A percentile compares a stretch with the other conserved stretches of the same genome.
phyloP scores from a whole-genome alignment of 208 protist genomes.

The Leishmania aethiopica region DNA sequence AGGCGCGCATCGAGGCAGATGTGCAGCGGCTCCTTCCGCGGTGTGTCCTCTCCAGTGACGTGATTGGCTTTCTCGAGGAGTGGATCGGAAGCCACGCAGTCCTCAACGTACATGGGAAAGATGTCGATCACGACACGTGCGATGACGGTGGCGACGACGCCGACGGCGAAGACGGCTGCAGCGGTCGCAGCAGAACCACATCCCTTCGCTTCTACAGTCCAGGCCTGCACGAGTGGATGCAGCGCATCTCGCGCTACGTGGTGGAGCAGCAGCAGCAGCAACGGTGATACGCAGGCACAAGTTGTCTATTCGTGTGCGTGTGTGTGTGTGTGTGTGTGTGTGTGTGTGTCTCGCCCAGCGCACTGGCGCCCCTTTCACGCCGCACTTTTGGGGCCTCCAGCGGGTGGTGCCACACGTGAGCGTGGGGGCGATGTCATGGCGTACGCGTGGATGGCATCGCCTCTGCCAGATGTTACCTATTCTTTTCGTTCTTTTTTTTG shows the following conservation, averaged over 20 bases:
- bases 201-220: constrained; percentile 51
- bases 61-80: constrained; percentile 60
- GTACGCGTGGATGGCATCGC: no score
- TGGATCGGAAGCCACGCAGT: constrained; percentile 32
- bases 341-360: neutral
- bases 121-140: neutral
- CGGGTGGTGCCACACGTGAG: neutral
- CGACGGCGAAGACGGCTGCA: neutral
- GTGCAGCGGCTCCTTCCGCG: constrained; percentile 62
- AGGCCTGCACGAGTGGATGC: constrained; percentile 81
- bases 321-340: neutral
- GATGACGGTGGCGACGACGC: constrained; percentile 15
- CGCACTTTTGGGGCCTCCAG: no score
- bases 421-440: neutral
- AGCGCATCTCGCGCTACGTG: constrained; percentile 51
- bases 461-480: no score
- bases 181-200: constrained; percentile 18
- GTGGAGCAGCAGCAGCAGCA: constrained; percentile 35
- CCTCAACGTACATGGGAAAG: neutral
- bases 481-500: no score
- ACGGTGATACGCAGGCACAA: constrained; percentile 5
- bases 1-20: constrained; percentile 59
- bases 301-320: neutral
- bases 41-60: constrained; percentile 47
- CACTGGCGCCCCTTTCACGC: no score